These are phyloP conservation scores for Mycena sanguinolenta DNA, from an alignment of 768 basidiomycete genomes.

Conservation along the genomic window DNA sequence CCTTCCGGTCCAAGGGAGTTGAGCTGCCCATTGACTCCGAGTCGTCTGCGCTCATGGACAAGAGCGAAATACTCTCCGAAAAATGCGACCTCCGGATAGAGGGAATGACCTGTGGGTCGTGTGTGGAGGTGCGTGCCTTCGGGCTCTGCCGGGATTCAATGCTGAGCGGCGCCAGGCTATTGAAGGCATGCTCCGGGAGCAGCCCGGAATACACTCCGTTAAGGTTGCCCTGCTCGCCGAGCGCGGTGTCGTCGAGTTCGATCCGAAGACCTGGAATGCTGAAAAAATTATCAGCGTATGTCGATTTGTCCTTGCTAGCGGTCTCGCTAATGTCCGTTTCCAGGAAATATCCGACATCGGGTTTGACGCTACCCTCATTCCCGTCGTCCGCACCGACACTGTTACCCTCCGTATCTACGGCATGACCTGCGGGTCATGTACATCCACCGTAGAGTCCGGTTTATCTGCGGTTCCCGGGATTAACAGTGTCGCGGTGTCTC, in stretches of 20 bases:
- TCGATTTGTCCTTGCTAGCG: neutral
- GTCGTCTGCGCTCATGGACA: slow-evolving; percentile 32
- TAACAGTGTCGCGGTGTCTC: slow-evolving; percentile 76
- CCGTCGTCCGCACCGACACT: slow-evolving; percentile 71
- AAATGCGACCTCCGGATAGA: slow-evolving; percentile 87
- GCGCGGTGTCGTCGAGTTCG: slow-evolving; percentile 91
- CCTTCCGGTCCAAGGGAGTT: slow-evolving; percentile 37
- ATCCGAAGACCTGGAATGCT: slow-evolving; percentile 82
- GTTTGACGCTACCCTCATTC: slow-evolving; percentile 88
- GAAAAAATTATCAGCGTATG: slow-evolving; percentile 84
- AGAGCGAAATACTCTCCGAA: slow-evolving; percentile 45
- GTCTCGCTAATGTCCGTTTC: slow-evolving; percentile 9
- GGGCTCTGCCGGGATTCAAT: neutral
- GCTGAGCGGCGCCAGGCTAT: slow-evolving; percentile 69
- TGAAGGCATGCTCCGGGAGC: slow-evolving; percentile 83
- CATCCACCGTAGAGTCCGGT: slow-evolving; percentile 79
- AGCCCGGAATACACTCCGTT: slow-evolving; percentile 90
- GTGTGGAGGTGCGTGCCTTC: slow-evolving; percentile 77
- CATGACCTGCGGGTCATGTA: slow-evolving; percentile 92
- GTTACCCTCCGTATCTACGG: slow-evolving; percentile 88
- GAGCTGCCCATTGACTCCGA: slow-evolving; percentile 35
- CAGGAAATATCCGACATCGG: slow-evolving; percentile 95
- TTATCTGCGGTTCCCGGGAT: slow-evolving; percentile 82
- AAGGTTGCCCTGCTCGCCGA: slow-evolving; percentile 99
- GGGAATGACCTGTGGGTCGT: slow-evolving; percentile 92